Percentiles rank a stretch among this genome's conserved stretches.
These are phyloP conservation scores for Elsinoe necatrix DNA, from an alignment of 2,329 filamentous ascomycete genomes.

Conservation along the genomic window DNA sequence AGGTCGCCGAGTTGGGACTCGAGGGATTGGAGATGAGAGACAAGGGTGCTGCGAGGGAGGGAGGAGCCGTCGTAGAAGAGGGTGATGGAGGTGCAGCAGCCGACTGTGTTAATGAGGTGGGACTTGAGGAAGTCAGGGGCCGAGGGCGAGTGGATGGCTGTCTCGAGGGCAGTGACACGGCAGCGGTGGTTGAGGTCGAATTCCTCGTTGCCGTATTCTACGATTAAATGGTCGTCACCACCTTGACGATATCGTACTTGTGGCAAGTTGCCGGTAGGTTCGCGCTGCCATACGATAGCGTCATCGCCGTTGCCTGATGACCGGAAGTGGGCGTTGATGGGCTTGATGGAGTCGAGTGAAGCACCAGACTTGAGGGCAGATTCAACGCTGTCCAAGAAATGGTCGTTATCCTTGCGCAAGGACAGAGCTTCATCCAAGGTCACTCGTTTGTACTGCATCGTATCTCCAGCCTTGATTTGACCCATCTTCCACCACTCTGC, in stretches of 20 bases:
- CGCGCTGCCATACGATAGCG: constrained; percentile 27
- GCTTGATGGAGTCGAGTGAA: constrained; percentile 28
- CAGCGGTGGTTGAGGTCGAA: constrained; percentile 52
- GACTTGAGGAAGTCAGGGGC: constrained; percentile 32
- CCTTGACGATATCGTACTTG: constrained; percentile 31
- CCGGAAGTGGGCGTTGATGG: constrained; percentile 23
- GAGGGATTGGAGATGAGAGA: constrained; percentile 32
- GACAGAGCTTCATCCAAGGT: constrained; percentile 46
- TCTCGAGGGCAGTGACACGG: constrained; percentile 46
- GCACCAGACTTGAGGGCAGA: constrained; percentile 30
- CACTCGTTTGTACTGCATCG: constrained; percentile 42
- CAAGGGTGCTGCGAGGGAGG: constrained; percentile 30
- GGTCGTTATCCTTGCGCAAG: constrained; percentile 36
- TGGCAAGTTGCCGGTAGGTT: constrained; percentile 23
- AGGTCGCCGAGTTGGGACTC: constrained; percentile 38
- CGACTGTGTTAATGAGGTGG: constrained; percentile 44
- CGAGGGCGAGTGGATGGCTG: constrained; percentile 36
- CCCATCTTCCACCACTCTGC: constrained; percentile 55
- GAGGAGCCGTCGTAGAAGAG: constrained; percentile 35
- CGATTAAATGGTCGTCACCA: constrained; percentile 44
- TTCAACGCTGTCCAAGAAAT: constrained; percentile 39
- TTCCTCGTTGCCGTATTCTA: constrained; percentile 50
- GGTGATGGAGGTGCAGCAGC: constrained; percentile 40
- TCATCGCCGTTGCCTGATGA: constrained; percentile 23
- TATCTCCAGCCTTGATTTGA: constrained; percentile 52